These are phyloP conservation scores for Fusarium buxicola DNA, from an alignment of 2,329 filamentous ascomycete species.

Conservation along the genomic window DNA sequence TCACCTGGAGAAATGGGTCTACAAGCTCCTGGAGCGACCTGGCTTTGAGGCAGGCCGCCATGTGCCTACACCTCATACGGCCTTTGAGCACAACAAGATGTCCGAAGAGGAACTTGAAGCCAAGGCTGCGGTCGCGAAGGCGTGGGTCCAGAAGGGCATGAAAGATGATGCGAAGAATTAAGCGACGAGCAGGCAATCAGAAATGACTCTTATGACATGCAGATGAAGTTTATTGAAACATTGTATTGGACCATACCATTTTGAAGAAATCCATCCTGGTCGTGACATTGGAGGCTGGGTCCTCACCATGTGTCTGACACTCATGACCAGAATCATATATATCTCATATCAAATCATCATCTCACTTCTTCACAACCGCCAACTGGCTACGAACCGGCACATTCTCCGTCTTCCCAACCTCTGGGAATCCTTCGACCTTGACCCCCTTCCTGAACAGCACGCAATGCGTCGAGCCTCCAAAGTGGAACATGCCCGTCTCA, in stretches of 20 bases:
- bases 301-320: too few relatives aligned
- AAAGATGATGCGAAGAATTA: conserved; percentile 70
- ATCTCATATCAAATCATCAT: not conserved
- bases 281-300: too few relatives aligned
- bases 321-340: not conserved
- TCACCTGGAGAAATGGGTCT: conserved; percentile 79
- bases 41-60: conserved; percentile 81
- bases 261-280: not conserved
- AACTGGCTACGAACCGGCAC: conserved; percentile 55
- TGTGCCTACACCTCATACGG: conserved; percentile 75
- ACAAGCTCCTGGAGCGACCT: conserved; percentile 74
- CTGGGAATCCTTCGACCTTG: conserved; percentile 56
- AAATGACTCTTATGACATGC: conserved; percentile 2
- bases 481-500: conserved; percentile 83
- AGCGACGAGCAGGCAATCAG: conserved; percentile 2
- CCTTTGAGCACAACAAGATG: conserved; percentile 60
- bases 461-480: conserved; percentile 78
- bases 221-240: not conserved
- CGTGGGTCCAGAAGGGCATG: conserved; percentile 78
- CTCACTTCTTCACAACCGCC: conserved; percentile 46
- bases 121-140: conserved; percentile 61
- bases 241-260: not conserved
- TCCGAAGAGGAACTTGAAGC: conserved; percentile 67
- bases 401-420: conserved; percentile 52
- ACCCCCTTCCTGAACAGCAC: conserved; percentile 72